These are phyloP conservation scores for Juglanconis oblonga DNA, from an alignment of 2,329 filamentous ascomycete species.

Conservation along the genomic window DNA sequence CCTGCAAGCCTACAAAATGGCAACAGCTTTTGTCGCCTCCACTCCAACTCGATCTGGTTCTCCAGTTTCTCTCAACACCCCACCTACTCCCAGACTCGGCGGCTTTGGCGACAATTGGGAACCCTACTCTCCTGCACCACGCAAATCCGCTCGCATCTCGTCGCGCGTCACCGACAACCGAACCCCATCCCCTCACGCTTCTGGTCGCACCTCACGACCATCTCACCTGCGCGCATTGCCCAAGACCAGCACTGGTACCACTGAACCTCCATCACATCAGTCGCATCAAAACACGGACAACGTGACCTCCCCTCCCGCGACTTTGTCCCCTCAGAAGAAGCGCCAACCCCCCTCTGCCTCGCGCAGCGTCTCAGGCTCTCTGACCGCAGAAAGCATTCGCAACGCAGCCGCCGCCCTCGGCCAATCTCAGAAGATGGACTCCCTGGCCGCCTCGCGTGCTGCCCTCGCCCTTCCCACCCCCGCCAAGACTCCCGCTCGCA, in stretches of 20 bases:
- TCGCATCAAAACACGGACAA: not conserved
- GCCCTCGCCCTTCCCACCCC: constrained; percentile 66
- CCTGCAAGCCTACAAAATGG: no score
- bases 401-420: constrained; percentile 42
- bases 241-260: constrained; percentile 20
- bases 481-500: constrained; percentile 69
- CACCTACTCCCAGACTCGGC: constrained; percentile 66
- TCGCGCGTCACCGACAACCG: constrained; percentile 49
- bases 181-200: constrained; percentile 52
- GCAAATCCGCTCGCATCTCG: constrained; percentile 65
- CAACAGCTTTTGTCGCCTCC: constrained; percentile 30
- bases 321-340: constrained; percentile 50
- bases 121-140: constrained; percentile 60
- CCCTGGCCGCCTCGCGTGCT: constrained; percentile 29
- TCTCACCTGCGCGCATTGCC: constrained; percentile 27
- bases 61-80: constrained; percentile 54
- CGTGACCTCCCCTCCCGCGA: constrained; percentile 30
- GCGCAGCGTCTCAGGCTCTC: constrained; percentile 43
- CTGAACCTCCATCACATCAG: constrained; percentile 33
- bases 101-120: constrained; percentile 68
- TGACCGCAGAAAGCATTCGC: constrained; percentile 42
- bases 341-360: constrained; percentile 44
- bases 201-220: constrained; percentile 25
- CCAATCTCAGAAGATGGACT: constrained; percentile 25
- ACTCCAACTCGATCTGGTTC: constrained; percentile 58